Conservation (phyloP, 2,329 filamentous ascomycete species). For the Plenodomus tracheiphilus region DNA sequence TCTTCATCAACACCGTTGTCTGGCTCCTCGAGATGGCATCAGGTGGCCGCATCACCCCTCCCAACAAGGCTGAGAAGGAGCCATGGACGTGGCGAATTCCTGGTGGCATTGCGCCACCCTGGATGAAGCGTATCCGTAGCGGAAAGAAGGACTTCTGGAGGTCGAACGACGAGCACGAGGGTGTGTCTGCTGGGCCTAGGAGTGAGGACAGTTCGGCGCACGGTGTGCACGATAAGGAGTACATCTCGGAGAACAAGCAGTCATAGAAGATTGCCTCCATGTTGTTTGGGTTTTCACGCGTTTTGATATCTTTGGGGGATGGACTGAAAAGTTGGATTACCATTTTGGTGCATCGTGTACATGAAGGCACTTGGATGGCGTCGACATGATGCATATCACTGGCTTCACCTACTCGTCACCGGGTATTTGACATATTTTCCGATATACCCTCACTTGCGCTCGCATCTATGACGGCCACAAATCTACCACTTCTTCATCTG, state of each 20-base stretch:
- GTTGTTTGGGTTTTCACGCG: background rate
- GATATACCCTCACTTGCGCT: constrained; percentile 16
- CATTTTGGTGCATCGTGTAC: background rate
- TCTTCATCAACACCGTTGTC: constrained; percentile 71
- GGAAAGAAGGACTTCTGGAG: constrained; percentile 78
- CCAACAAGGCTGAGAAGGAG: constrained; percentile 76
- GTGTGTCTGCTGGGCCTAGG: constrained; percentile 24
- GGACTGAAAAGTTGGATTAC: constrained; percentile 8
- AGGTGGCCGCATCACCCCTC: constrained; percentile 71
- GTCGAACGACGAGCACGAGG: constrained; percentile 28
- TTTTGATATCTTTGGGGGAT: background rate
- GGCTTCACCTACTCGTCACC: background rate
- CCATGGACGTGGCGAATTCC: constrained; percentile 78
- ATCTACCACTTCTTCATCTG: background rate
- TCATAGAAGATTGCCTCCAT: constrained; percentile 21
- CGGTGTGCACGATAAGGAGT: constrained; percentile 27
- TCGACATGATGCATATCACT: too few species aligned
- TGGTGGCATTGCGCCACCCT: constrained; percentile 74
- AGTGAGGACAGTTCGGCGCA: constrained; percentile 32
- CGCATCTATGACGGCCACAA: background rate
- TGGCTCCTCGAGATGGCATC: constrained; percentile 69
- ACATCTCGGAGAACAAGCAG: constrained; percentile 24
- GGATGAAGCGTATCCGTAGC: constrained; percentile 64
- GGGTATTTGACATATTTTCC: background rate
- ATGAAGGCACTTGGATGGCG: constrained; percentile 2